Conservation (phyloP, 345 rosid genomes). For the Pugionium dolabratum region DNA sequence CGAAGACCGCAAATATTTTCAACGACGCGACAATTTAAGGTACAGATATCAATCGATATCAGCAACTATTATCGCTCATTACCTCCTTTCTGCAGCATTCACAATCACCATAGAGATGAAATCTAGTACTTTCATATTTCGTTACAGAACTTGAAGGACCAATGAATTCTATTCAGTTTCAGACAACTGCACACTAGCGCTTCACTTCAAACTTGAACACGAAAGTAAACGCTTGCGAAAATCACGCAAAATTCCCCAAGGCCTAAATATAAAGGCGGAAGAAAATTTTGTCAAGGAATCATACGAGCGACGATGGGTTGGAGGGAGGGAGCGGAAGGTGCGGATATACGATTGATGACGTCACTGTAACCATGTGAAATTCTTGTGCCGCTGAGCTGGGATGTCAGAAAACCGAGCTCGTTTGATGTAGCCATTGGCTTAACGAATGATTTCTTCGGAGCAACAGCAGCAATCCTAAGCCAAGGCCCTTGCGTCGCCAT, state of each 20-base stretch:
- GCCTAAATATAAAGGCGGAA: not conserved
- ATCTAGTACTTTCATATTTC: not conserved
- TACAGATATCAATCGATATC: not conserved
- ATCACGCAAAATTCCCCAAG: not conserved
- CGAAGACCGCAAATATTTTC: no score
- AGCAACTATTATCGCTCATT: not conserved
- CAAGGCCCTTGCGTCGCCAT: conserved; percentile 20
- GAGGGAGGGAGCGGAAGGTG: conserved; percentile 4
- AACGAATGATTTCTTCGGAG: not conserved
- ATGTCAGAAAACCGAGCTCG: not conserved
- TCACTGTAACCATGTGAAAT: conserved; percentile 10
- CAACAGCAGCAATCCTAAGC: conserved; percentile 1
- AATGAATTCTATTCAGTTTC: not conserved
- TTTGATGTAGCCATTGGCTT: not conserved
- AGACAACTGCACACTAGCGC: not conserved
- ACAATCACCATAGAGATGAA: not conserved
- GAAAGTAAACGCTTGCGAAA: not conserved
- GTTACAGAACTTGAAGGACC: not conserved
- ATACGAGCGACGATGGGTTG: conserved; percentile 15
- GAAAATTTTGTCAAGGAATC: not conserved
- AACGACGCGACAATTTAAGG: no score
- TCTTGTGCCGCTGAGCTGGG: conserved; percentile 23
- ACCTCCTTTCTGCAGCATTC: not conserved
- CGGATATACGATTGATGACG: not conserved
- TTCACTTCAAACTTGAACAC: not conserved